phyloP scores from a whole-genome alignment of 1,139 yeast species.

The Saccharomyces hybrid region DNA sequence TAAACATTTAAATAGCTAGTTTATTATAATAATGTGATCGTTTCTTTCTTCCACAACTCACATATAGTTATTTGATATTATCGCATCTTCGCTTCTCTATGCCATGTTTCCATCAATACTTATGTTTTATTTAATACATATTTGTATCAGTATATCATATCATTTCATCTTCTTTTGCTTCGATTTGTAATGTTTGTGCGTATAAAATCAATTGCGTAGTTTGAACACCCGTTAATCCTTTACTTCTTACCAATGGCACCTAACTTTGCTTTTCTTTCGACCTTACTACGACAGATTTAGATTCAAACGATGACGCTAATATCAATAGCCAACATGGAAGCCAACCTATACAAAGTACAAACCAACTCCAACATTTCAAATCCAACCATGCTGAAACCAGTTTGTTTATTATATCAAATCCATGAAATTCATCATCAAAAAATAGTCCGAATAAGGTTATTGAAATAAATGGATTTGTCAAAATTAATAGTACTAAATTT shows the following conservation, averaged over 20 bases:
- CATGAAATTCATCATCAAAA: slow-evolving; percentile 30
- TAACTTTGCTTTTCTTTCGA: background rate
- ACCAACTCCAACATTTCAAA: slow-evolving; percentile 85
- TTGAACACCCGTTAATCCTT: background rate
- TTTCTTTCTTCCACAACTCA: background rate
- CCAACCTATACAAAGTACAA: slow-evolving; percentile 69
- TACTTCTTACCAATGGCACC: background rate
- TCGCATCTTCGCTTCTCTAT: background rate
- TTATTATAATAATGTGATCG: background rate
- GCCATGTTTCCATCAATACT: background rate
- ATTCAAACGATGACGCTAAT: slow-evolving; percentile 31
- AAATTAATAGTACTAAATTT: slow-evolving; percentile 35
- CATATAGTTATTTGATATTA: background rate
- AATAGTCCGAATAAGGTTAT: slow-evolving; percentile 34
- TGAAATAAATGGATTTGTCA: slow-evolving; percentile 51
- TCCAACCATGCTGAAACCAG: slow-evolving; percentile 54
- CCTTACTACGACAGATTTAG: background rate
- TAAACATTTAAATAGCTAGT: background rate
- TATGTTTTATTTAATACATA: background rate
- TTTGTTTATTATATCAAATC: slow-evolving; percentile 38
- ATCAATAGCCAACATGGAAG: slow-evolving; percentile 69
- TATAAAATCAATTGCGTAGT: background rate
- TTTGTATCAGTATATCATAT: background rate
- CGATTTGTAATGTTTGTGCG: background rate
- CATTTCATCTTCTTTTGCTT: background rate